Evolutionary conservation across 2,329 filamentous ascomycete genomes (phyloP).

Genomic region (Aspergillus floridensis): DNA sequence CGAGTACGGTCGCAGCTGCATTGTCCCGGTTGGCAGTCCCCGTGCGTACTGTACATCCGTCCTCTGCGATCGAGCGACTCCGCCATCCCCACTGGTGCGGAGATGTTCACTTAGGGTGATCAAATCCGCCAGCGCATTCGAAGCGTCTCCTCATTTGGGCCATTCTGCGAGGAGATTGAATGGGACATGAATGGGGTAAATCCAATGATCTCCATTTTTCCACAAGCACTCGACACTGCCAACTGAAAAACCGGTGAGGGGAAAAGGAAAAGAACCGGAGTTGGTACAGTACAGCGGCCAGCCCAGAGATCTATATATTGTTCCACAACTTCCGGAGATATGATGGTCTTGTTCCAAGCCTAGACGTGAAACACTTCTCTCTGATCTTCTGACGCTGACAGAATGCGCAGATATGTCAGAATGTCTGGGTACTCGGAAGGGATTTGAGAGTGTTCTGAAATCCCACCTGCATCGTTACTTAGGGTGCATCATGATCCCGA

Average conservation of each 20-base stretch:
- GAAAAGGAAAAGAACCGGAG: too few species aligned
- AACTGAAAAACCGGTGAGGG: too few species aligned
- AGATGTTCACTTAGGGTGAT: conserved; percentile 14
- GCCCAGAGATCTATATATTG: background rate
- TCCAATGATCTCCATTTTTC: too few species aligned
- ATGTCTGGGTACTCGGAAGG: background rate
- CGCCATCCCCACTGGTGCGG: conserved; percentile 23
- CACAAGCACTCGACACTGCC: too few species aligned
- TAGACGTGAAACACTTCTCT: background rate
- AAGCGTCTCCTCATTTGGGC: conserved; percentile 9
- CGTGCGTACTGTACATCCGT: background rate
- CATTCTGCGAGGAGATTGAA: too few species aligned
- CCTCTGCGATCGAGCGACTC: conserved; percentile 1
- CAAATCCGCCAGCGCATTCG: background rate
- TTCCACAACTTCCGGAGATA: background rate
- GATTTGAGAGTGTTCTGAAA: background rate
- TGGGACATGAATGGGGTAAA: too few species aligned
- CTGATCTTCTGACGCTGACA: background rate
- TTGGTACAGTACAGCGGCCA: background rate
- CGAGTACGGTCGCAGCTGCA: background rate
- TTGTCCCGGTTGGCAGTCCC: background rate
- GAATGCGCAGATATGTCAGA: background rate
- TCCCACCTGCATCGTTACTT: background rate
- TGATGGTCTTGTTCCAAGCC: background rate
- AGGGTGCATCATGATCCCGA: background rate